Base-by-base conservation (phyloP, 371 early-diverging fungal species). In the Haplosporangium sp. region DNA sequence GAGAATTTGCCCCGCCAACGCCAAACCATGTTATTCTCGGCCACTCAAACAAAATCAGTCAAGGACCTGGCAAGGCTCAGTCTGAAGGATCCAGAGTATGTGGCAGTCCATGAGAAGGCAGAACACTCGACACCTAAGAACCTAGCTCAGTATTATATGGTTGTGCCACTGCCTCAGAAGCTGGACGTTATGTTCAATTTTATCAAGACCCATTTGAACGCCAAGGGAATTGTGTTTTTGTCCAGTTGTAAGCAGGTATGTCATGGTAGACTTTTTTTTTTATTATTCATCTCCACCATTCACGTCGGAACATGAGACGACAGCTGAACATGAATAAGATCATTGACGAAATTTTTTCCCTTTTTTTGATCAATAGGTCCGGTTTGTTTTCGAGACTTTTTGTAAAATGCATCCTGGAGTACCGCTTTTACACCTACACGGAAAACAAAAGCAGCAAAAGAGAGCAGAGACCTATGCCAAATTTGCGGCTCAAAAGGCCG, bases 11-110 rank as follows among this genome's bases (percentile, higher is more conserved):
- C 98, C 16, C 86, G 74, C 37, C 83, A 92, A 36, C 85, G 99
- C 29, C 97, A 97, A 68, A 98, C 99, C 2, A 85, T 98, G 73
- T 80, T 99, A 59, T 99, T 99, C 67, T 97, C 97, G 42, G 98
- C 98, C 5, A 98, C 99, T 5, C 98, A 97, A 85, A 97, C 99
- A 16, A 95, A 96, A 57, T 94, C 95, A 16, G 96, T 98, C 52
- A 90, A 90, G 69, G 98, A 97, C 77, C 81, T 98, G 51, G 98
- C 98, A 1, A 86, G 99, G 11, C 85, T 98, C 40, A 93, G 94
- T 76, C 82, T 98, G 53, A 87, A 86, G 72, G 91, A 95, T 63
- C 97, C 98, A 14, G 97, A 97, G 80, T 96, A 96, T 74, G 94
- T 98, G 7, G 92, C 96, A 6, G 98, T 98, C 6, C 96, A 98